Evolutionary conservation across 2,329 filamentous ascomycete species (phyloP).

Genomic region (Neospermospora avenae): DNA sequence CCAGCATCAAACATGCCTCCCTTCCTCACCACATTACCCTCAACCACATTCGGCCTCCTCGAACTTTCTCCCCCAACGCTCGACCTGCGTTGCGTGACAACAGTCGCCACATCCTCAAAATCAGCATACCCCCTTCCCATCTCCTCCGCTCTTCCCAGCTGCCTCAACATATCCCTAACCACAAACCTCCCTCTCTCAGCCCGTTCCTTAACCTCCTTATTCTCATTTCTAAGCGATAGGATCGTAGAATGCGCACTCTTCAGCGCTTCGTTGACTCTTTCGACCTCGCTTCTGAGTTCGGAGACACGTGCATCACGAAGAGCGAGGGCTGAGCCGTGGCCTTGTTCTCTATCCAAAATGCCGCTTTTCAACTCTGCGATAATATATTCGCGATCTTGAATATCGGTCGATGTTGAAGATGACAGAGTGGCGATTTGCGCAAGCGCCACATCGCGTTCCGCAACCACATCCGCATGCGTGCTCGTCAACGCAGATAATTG

Average conservation of each 20-base stretch:
- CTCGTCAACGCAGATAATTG: conserved; percentile 35
- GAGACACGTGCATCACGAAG: conserved; percentile 48
- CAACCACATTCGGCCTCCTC: background rate
- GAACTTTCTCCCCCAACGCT: background rate
- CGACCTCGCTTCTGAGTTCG: conserved; percentile 49
- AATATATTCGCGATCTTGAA: conserved; percentile 27
- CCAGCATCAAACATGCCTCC: conserved; percentile 25
- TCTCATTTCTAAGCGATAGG: conserved; percentile 45
- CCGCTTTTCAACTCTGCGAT: conserved; percentile 20
- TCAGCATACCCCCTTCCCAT: conserved; percentile 46
- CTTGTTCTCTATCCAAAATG: conserved; percentile 16
- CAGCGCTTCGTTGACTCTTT: conserved; percentile 45
- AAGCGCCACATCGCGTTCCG: conserved; percentile 18
- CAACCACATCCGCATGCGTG: background rate
- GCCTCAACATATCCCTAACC: conserved; percentile 49
- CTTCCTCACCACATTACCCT: conserved; percentile 13
- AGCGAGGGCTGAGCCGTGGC: conserved; percentile 47
- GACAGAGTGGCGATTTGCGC: background rate
- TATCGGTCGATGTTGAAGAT: conserved; percentile 13
- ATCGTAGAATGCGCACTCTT: conserved; percentile 47
- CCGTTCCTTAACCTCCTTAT: conserved; percentile 45
- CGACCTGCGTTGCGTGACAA: background rate
- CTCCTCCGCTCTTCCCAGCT: conserved; percentile 47
- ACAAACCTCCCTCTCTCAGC: conserved; percentile 44
- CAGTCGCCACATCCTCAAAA: conserved; percentile 12